These are phyloP conservation scores for Xylaria sp. DNA, from an alignment of 2,329 filamentous ascomycete species.

Conservation along the genomic window DNA sequence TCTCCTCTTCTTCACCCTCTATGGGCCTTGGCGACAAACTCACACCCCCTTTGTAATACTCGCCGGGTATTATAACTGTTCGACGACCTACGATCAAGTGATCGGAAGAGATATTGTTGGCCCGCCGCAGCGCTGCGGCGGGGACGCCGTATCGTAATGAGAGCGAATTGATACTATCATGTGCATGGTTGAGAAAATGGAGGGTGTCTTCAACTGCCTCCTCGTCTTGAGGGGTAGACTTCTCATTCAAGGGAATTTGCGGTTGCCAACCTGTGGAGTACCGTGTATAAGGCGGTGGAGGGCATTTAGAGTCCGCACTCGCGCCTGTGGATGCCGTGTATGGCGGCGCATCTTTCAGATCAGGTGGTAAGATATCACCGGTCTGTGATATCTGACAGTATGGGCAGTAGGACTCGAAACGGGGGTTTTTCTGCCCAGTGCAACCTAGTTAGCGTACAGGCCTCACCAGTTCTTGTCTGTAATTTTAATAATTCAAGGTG, in stretches of 20 bases:
- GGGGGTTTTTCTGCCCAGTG: conserved; percentile 65
- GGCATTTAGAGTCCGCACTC: conserved; percentile 44
- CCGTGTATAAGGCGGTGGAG: conserved; percentile 55
- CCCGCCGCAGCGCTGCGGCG: conserved; percentile 67
- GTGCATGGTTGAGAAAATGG: conserved; percentile 78
- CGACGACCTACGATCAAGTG: conserved; percentile 75
- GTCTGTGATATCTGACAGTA: conserved; percentile 77
- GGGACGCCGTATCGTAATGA: conserved; percentile 79
- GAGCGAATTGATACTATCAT: conserved; percentile 74
- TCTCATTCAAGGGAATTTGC: conserved; percentile 44
- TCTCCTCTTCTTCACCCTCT: conserved; percentile 80
- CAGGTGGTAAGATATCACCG: conserved; percentile 68
- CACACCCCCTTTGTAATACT: conserved; percentile 73
- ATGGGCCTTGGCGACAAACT: conserved; percentile 76
- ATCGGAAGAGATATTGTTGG: conserved; percentile 78
- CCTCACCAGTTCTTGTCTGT: conserved; percentile 1
- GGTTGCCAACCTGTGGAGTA: conserved; percentile 39
- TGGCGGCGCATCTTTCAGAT: conserved; percentile 74
- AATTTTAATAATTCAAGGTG: conserved; percentile 19
- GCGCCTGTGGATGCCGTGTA: conserved; percentile 62
- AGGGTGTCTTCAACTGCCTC: conserved; percentile 70
- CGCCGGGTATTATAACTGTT: conserved; percentile 76
- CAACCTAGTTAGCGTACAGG: conserved; percentile 29
- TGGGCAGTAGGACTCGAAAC: conserved; percentile 75
- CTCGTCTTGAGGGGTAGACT: conserved; percentile 45